These are phyloP conservation scores for Zopfia rhizophila DNA, from an alignment of 2,329 filamentous ascomycete species.

Conservation along the genomic window DNA sequence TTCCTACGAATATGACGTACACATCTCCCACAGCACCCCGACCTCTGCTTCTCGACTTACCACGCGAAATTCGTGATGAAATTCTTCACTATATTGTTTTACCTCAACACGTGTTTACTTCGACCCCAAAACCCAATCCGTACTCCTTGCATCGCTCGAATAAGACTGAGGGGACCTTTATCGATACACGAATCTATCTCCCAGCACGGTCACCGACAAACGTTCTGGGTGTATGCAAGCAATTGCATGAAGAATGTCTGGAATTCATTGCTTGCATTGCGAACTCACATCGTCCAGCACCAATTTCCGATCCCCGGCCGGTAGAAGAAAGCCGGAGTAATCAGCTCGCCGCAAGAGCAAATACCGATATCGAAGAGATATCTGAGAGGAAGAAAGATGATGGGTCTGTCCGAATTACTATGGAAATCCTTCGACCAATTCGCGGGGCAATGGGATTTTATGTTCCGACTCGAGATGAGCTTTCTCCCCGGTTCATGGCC, in stretches of 20 bases:
- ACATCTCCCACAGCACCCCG: too few species aligned
- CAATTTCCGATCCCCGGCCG: background rate
- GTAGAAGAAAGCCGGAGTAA: constrained; percentile 16
- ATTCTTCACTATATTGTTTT: constrained; percentile 33
- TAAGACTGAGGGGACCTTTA: constrained; percentile 18
- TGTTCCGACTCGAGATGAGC: constrained; percentile 29
- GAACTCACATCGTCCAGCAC: constrained; percentile 10
- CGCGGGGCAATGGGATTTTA: constrained; percentile 31
- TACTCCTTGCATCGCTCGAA: constrained; percentile 20
- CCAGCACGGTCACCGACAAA: constrained; percentile 32
- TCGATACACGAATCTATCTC: constrained; percentile 43
- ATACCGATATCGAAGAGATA: constrained; percentile 28
- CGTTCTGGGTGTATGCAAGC: constrained; percentile 36
- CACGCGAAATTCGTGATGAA: constrained; percentile 41
- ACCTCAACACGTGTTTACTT: constrained; percentile 36
- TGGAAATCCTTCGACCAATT: constrained; percentile 33
- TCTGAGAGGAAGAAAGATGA: constrained; percentile 35
- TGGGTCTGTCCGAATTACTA: constrained; percentile 32
- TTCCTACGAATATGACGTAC: too few species aligned
- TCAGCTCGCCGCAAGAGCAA: constrained; percentile 21
- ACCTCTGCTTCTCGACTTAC: constrained; percentile 30
- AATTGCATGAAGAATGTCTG: constrained; percentile 38
- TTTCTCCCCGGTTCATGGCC: constrained; percentile 41
- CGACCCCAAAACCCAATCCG: constrained; percentile 25
- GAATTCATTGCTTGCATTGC: constrained; percentile 26